Base-by-base conservation (phyloP, 2,329 filamentous ascomycete species). In the Fusarium cyanostomum region DNA sequence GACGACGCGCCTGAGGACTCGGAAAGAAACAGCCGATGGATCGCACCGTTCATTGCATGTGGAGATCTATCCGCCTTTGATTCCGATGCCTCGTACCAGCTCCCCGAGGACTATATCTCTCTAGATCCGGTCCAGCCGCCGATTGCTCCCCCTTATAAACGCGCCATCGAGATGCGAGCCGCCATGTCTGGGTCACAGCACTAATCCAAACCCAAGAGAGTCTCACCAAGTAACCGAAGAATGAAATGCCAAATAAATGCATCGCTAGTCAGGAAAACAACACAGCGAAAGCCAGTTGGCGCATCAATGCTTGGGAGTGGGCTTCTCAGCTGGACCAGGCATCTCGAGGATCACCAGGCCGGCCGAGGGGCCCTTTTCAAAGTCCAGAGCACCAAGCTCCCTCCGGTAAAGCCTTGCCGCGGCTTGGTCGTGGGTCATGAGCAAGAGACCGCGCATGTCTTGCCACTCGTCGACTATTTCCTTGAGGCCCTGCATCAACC, bases 31-130 rank as follows among this genome's bases (percentile, higher is more conserved):
- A 87, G 58, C 76, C 81, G 90, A 46, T 98, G 94, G 93, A 94
- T 98, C 68, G 93, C 94, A 4, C 93, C 94, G 0, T 99, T 99
- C 74, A 86, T 99, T 71, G 94, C 95, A n/a, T 99, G 95, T 75
- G 95, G 95, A 41, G 95, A 99, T 77, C 83, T 99, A 50, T 96
- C 93, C 21, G 89, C 92, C 10, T 99, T 94, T 79, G 95, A 99
- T 79, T 93, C 94, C 1, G 95, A 99, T 81, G 94, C 95, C 5
- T 95, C 94, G 5, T 97, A 98, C 77, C 86, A 91, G 67, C 82
- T 99, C 15, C 94, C 95, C 1, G 90, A 94, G 59, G 91, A 93
- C 66, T 87, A 96, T 72, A 86, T 96, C 49, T 94, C 90, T 67
- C 84, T 98, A 44, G 93, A 97, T 74, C 95, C 95, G 0, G 86